Evolutionary conservation across 2,329 filamentous ascomycete species (phyloP), one percentile per base, ranked within the genome.

Genomic region (Colletotrichum liriopes): DNA sequence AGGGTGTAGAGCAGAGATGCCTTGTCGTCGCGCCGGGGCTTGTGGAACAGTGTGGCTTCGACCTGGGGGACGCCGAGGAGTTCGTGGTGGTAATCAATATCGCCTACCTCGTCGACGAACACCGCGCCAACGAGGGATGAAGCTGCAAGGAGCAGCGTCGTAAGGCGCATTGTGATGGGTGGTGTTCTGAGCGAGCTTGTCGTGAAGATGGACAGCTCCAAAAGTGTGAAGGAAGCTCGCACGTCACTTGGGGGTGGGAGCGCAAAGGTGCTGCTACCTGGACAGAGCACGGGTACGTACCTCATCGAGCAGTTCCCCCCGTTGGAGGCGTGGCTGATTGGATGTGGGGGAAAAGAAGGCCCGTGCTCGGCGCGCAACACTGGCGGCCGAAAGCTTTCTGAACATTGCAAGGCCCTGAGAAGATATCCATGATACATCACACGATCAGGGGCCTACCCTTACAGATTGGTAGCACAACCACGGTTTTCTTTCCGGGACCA

Each of bases 1-100:
- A 98, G 85, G 0, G 96, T 97, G 82, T 98, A 99, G 64, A 99
- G 88, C 47, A 99, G 88, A 65, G 94, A 96, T 45, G 95, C 95
- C 82, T 94, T 94, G 74, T 96, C 95, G 76, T 92, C 90, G 74
- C 90, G 88, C 78, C 93, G 89, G 49, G 96, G 96, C 77, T 92
- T 93, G 84, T 98, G 94, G 90, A 98, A 98, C 88, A 98, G 97
- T 77, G 96, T 98, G 73, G 94, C 93, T 74, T 94, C 90, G 80
- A 90, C 86, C 81, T 93, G 93, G 66, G 96, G 95, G 47, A 94
- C 84, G 78, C 96, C 96, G 78, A 99, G 86, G 60, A 98, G 91
- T 75, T 94, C 91, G 85, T 97, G 92, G 84, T 98, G 96, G 85
- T 95, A 98, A 84, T 99, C 96, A 81, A 97, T 90, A 77, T 94